Conservation (phyloP, 257 asterid species). For the Nicotiana otophora region DNA sequence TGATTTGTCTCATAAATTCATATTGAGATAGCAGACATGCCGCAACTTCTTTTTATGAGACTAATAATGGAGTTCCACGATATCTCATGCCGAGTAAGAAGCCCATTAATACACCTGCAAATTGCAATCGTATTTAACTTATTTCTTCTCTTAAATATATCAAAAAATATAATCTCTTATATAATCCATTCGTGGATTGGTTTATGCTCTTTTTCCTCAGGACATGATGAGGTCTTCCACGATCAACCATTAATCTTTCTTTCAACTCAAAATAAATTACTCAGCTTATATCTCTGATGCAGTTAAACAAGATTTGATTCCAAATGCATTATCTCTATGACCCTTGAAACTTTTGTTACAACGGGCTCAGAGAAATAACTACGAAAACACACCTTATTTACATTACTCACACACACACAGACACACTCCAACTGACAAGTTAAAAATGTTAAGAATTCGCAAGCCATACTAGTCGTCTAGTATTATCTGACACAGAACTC, state of each 20-base stretch:
- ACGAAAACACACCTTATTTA: neutral
- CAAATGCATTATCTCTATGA: neutral
- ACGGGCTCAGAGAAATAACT: neutral
- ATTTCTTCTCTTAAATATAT: neutral
- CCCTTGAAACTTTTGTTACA: neutral
- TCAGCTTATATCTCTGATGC: neutral
- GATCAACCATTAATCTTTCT: no score
- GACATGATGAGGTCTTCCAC: no score
- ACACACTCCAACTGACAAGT: neutral
- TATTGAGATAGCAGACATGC: no score
- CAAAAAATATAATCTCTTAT: no score
- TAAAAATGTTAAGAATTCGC: neutral
- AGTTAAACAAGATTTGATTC: neutral
- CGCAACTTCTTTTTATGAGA: no score
- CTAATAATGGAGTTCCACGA: neutral
- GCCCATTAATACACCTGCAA: neutral
- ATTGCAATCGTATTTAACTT: neutral
- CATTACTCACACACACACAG: neutral
- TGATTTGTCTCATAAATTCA: no score
- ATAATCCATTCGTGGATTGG: no score
- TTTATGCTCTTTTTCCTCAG: no score
- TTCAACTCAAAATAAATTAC: no score
- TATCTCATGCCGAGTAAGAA: neutral
- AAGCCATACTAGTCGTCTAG: neutral
- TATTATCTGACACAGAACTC: neutral